phyloP scores from a whole-genome alignment of 2,329 filamentous ascomycete genomes.

The Sporothrix euskadiensis region DNA sequence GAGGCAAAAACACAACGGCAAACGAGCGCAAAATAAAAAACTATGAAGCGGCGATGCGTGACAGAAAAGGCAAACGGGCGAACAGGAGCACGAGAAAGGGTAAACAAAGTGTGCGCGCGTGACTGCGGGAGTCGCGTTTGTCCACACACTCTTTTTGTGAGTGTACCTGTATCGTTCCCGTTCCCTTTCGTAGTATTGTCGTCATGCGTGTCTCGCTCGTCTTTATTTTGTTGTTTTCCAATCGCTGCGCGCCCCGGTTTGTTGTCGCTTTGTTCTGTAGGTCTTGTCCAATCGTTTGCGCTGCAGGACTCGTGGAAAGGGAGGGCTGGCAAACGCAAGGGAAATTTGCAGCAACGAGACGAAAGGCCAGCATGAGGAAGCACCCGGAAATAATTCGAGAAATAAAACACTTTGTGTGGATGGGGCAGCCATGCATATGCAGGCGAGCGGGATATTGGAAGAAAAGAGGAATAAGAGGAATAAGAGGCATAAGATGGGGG shows the following conservation, averaged over 20 bases:
- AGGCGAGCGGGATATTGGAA: slow-evolving; percentile 4
- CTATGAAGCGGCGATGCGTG: background rate
- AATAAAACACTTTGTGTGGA: background rate
- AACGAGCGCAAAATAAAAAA: background rate
- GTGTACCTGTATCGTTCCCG: background rate
- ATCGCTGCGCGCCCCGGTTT: slow-evolving; percentile 4
- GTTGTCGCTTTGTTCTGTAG: background rate
- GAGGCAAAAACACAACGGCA: background rate
- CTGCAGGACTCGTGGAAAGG: background rate
- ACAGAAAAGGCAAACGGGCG: background rate
- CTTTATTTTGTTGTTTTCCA: background rate
- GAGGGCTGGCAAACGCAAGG: slow-evolving; percentile 7
- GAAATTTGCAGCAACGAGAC: background rate
- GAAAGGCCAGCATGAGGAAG: background rate
- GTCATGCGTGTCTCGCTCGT: slow-evolving; percentile 4
- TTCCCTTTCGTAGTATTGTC: background rate
- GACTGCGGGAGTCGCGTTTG: background rate
- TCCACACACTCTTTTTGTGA: background rate
- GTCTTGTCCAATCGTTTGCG: background rate
- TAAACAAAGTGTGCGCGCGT: slow-evolving; percentile 15
- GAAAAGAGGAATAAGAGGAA: background rate
- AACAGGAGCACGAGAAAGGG: slow-evolving; percentile 6
- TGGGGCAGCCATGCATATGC: slow-evolving; percentile 30
- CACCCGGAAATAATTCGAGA: background rate
- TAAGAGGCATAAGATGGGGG: background rate